Percentiles rank a stretch among this genome's conserved stretches.
Conservation (phyloP, 179 eudicot genomes). For the Beta lomatogona region DNA sequence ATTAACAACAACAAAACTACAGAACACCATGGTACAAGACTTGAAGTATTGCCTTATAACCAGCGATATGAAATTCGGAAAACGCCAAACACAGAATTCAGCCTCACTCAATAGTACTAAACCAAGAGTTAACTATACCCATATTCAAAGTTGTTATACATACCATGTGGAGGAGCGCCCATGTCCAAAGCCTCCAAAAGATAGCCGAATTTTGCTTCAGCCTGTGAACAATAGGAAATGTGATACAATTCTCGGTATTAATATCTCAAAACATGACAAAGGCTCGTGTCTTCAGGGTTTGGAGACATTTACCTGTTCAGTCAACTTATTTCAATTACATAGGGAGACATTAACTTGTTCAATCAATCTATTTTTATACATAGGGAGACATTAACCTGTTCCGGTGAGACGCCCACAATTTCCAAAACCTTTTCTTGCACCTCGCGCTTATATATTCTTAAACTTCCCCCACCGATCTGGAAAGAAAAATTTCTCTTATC, state of each 20-base stretch:
- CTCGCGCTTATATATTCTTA: slow-evolving; percentile 84
- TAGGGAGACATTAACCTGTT: slow-evolving; percentile 49
- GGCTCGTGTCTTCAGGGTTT: background rate
- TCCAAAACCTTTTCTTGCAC: slow-evolving; percentile 84
- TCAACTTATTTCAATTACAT: no score
- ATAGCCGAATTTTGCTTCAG: slow-evolving; percentile 94
- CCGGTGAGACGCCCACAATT: slow-evolving; percentile 67
- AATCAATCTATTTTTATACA: no score
- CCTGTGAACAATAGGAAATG: slow-evolving; percentile 48
- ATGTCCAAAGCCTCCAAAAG: slow-evolving; percentile 95
- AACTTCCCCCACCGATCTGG: slow-evolving; percentile 95
- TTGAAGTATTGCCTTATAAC: background rate
- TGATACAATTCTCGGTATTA: background rate
- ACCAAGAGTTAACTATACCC: background rate
- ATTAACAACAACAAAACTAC: background rate
- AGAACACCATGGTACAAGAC: background rate
- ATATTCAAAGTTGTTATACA: background rate
- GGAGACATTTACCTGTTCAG: no score
- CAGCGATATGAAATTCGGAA: background rate
- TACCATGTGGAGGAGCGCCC: slow-evolving; percentile 99
- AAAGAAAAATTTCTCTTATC: background rate
- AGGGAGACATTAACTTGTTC: no score
- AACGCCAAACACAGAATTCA: background rate
- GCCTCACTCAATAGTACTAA: background rate
- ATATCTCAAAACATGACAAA: background rate